Evolutionary conservation across 306 rosid species (phyloP), one percentile per base, ranked within the genome.

Genomic region (Cucumis cinereus): DNA sequence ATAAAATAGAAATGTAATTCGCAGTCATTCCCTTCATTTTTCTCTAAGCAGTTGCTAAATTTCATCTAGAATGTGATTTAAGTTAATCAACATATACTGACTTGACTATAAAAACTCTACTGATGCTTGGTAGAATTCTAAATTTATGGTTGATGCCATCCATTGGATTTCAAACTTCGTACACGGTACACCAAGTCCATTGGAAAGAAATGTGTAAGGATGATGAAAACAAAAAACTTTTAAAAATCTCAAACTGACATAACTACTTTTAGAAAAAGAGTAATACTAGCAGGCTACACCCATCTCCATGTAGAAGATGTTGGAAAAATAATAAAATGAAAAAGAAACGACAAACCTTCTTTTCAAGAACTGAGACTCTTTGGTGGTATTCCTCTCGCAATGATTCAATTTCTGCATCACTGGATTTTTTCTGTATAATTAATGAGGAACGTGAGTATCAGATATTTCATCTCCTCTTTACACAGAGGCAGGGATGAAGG

Each of bases 361-460:
- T 87, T 84, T 95, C 99, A 38, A 95, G 80, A 73, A 85, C 86
- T 82, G 98, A 78, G 83, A 90, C 96, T 85, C 95, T 92, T 70
- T 95, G 97, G 81, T 95, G 99, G 86, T 92, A 92, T 82, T 92
- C 99, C 93, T 95, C 99, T 57, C 99, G 91, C 87, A 92, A 85
- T 80, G 96, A 85, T 81, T 95, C 98, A 33, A 95, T 79, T 89
- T 95, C 99, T 35, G 92, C 97, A 71, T 95, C 98, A 85, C 82
- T 92, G 77, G 98, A 89, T 85, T 95, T 95, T 84, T 93, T 89
- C 99, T 95, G 90, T 82, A 74, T 82, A 83, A 90, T 73, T 80
- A 80, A 79, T 74, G 45, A 28, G 23, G 45, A 28, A 72, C 8
- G 23, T 55, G 36, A 38, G 52, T 55, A 55, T 55, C 47, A 15